These are phyloP conservation scores for Brettanomyces custersianus DNA, from an alignment of 805 yeast genomes.

Conservation along the genomic window DNA sequence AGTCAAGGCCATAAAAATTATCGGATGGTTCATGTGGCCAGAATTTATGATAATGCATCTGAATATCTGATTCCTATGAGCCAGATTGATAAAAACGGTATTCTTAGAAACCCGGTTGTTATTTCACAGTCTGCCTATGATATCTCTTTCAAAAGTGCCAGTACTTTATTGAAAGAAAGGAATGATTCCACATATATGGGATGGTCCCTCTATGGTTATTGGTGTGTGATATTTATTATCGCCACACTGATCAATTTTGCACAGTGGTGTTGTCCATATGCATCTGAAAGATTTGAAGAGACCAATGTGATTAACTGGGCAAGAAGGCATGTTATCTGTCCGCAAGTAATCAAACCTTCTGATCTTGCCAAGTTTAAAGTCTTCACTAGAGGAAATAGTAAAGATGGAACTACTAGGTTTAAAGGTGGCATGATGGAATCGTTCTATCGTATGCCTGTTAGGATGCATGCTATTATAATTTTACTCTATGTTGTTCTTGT, in stretches of 20 bases:
- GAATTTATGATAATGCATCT: conserved; percentile 22
- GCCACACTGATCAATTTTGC: conserved; percentile 20
- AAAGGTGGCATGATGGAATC: conserved; percentile 7
- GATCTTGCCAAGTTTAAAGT: conserved; percentile 3
- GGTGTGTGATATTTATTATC: conserved; percentile 22
- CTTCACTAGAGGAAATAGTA: not conserved
- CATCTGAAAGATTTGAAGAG: conserved; percentile 16
- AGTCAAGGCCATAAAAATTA: conserved; percentile 23
- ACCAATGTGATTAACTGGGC: conserved; percentile 20
- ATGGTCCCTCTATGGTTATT: conserved; percentile 20
- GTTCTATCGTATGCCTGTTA: conserved; percentile 22
- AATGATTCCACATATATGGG: conserved; percentile 23
- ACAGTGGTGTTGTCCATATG: conserved; percentile 28
- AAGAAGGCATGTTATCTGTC: conserved; percentile 24
- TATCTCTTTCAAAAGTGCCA: conserved; percentile 21
- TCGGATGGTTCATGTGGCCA: conserved; percentile 20
- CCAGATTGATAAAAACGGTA: conserved; percentile 1
- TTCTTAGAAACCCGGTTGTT: conserved; percentile 20
- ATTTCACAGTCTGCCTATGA: conserved; percentile 17
- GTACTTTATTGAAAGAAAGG: conserved; percentile 22
- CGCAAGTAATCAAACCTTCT: conserved; percentile 22
- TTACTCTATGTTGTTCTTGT: conserved; percentile 19
- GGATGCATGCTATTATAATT: conserved; percentile 25
- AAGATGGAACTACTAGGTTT: conserved; percentile 1
- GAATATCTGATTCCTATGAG: conserved; percentile 12